Conservation (phyloP, 1,284 basidiomycete species). For the Cutaneotrichosporon arboriforme region DNA sequence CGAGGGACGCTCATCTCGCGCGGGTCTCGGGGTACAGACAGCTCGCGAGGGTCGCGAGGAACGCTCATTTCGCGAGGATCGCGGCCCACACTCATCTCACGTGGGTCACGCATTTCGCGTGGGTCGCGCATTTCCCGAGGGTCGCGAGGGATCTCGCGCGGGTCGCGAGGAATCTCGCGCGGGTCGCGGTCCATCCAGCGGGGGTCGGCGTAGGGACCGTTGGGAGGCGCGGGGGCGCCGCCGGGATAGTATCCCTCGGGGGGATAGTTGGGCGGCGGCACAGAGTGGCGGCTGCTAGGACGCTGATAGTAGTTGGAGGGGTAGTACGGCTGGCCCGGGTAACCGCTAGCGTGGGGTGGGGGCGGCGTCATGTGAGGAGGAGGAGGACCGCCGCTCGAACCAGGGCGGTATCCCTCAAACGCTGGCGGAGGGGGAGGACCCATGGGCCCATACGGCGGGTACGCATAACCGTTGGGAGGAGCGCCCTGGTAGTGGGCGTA, state of each 20-base stretch:
- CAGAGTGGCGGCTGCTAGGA: neutral
- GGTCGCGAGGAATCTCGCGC: conserved; percentile 1
- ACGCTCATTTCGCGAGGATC: conserved; percentile 7
- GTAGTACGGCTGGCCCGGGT: conserved; percentile 5
- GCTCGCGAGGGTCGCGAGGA: conserved; percentile 5
- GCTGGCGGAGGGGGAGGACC: conserved; percentile 11
- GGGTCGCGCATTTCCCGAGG: neutral
- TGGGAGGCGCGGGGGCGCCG: conserved; percentile 6
- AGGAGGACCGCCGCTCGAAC: conserved; percentile 10
- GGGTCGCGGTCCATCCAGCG: conserved; percentile 13
- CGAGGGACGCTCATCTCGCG: neutral
- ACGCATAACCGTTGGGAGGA: conserved; percentile 9
- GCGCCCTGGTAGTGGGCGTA: conserved; percentile 11
- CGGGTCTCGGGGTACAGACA: conserved; percentile 1
- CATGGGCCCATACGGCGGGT: conserved; percentile 12
- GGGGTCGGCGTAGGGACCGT: conserved; percentile 5
- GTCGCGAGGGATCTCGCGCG: conserved; percentile 5
- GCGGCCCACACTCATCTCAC: conserved; percentile 1
- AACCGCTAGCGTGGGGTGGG: conserved; percentile 5
- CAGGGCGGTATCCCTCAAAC: conserved; percentile 14
- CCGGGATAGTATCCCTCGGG: conserved; percentile 7
- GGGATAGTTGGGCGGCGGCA: conserved; percentile 5
- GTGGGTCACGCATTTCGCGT: conserved; percentile 7
- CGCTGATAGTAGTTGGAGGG: conserved; percentile 4
- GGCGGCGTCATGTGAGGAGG: conserved; percentile 4